Evolutionary conservation across 2,329 filamentous ascomycete genomes (phyloP), one percentile per base, ranked within the genome.

Genomic region (Kalmusia sp.): DNA sequence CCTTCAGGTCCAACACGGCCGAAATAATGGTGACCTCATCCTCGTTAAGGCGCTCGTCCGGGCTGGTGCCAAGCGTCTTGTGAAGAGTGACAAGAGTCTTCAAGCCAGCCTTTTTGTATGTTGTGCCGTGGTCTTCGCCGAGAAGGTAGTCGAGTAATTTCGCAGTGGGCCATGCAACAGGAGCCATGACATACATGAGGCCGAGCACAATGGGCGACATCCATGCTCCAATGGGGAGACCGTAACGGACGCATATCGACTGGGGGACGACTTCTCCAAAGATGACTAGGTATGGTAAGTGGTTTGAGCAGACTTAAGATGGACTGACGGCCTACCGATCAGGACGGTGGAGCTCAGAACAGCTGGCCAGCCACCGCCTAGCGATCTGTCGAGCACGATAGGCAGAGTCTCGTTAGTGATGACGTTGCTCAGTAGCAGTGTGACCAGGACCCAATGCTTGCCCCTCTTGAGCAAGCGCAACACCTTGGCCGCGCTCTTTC

Each of bases 1-100:
- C 93, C 79, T 98, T 99, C 61, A 99, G 81, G 71, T 99, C 95
- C 52, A 99, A 80, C 12, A 98, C 95, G 31, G 95, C 93, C 62
- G 91, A 96, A 75, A 99, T 99, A 73, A 99, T 99, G 55, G 95
- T 98, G 61, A 99, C 95, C 75, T 99, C 95, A 70, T 99, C 95
- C 63, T 96, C 90, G 75, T 97, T 98, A 49, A 99, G 80, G 52
- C 95, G 89, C 70, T 99, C 92, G 33, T 84, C 84, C 9, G 89
- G 89, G 25, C 90, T 89, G 39, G 91, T 87, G 24, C 95, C 95
- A 11, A 98, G 79, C 2, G 91, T 96, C 76, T 96, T 92, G 79
- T 99, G 95, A 14, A 99, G 82, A 0, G 92, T 96, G 24, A 99
- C 95, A 25, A 99, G 82, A 0, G 95, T 98, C 80, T 99, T 99